A percentile compares a stretch with the other conserved stretches of the same genome.
Evolutionary conservation across 805 yeast genomes (phyloP).

Genomic region (Blastobotrys muscicola): DNA sequence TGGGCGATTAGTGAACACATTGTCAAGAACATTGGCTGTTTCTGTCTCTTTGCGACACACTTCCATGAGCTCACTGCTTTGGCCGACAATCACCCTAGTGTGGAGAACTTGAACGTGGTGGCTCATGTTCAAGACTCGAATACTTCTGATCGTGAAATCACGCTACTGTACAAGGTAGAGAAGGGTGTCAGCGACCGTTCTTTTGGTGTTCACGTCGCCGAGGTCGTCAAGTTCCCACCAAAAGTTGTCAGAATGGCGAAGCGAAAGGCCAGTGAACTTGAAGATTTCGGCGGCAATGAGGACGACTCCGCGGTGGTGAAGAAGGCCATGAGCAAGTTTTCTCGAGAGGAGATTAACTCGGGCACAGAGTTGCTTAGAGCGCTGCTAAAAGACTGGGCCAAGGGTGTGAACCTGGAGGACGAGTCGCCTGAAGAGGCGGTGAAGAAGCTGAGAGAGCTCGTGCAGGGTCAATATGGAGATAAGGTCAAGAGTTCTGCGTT

Average conservation of each 20-base stretch:
- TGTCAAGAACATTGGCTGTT: slow-evolving; percentile 59
- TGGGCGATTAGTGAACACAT: slow-evolving; percentile 92
- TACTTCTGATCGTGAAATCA: slow-evolving; percentile 49
- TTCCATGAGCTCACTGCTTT: slow-evolving; percentile 90
- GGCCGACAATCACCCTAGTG: slow-evolving; percentile 48
- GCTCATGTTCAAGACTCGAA: slow-evolving; percentile 62
- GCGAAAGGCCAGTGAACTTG: slow-evolving; percentile 82
- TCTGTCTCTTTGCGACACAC: slow-evolving; percentile 91
- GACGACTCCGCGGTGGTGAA: slow-evolving; percentile 27
- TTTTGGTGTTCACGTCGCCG: slow-evolving; percentile 97
- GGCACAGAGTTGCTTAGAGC: slow-evolving; percentile 45
- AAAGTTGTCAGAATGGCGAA: slow-evolving; percentile 94
- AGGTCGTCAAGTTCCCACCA: slow-evolving; percentile 82
- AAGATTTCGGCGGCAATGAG: slow-evolving; percentile 40
- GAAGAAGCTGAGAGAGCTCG: slow-evolving; percentile 7
- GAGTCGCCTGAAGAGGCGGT: slow-evolving; percentile 8
- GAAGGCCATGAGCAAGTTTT: slow-evolving; percentile 37
- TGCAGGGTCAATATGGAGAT: background rate
- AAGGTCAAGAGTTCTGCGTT: background rate
- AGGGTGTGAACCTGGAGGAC: slow-evolving; percentile 7
- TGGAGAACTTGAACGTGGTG: slow-evolving; percentile 80
- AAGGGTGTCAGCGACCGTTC: slow-evolving; percentile 94
- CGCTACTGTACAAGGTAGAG: slow-evolving; percentile 86
- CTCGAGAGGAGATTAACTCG: slow-evolving; percentile 39
- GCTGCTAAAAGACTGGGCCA: slow-evolving; percentile 33